Evolutionary conservation across 805 yeast species (phyloP).

Genomic region (Candida tallmaniae): DNA sequence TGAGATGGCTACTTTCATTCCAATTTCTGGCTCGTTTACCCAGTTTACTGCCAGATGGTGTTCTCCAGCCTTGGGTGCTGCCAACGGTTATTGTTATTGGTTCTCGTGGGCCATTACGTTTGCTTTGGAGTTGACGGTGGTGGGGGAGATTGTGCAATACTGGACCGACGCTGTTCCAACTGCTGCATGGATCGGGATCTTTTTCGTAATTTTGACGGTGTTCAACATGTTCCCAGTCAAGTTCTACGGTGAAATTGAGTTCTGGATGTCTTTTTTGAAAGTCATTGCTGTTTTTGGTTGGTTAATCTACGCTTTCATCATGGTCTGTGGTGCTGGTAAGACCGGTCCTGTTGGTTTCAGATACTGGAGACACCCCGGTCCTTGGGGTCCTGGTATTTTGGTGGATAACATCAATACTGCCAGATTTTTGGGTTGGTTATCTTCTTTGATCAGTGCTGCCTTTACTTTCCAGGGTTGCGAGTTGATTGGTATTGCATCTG

Average conservation of each 20-base stretch:
- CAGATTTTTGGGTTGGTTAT: constrained; percentile 64
- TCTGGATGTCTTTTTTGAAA: constrained; percentile 67
- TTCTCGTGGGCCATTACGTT: constrained; percentile 75
- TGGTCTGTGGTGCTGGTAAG: constrained; percentile 72
- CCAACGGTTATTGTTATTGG: constrained; percentile 73
- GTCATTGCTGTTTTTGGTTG: constrained; percentile 70
- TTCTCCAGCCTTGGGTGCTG: constrained; percentile 68
- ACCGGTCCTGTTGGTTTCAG: constrained; percentile 74
- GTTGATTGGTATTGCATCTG: constrained; percentile 69
- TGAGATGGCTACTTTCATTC: constrained; percentile 78
- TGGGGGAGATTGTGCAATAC: constrained; percentile 58
- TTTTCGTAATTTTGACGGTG: constrained; percentile 51
- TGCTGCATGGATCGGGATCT: constrained; percentile 69
- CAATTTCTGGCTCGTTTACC: constrained; percentile 64
- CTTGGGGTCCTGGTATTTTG: constrained; percentile 64
- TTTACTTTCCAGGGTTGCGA: constrained; percentile 81
- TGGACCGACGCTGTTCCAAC: constrained; percentile 70
- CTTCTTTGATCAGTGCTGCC: constrained; percentile 68
- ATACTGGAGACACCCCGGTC: constrained; percentile 77
- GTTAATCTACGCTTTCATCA: constrained; percentile 58
- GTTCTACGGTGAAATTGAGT: constrained; percentile 70
- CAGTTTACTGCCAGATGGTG: constrained; percentile 66
- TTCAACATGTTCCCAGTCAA: constrained; percentile 64
- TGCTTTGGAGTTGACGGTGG: constrained; percentile 68
- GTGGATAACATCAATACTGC: constrained; percentile 47